These are phyloP conservation scores for Neurospora pannonica DNA, from an alignment of 495 filamentous ascomycete genomes.

Conservation along the genomic window DNA sequence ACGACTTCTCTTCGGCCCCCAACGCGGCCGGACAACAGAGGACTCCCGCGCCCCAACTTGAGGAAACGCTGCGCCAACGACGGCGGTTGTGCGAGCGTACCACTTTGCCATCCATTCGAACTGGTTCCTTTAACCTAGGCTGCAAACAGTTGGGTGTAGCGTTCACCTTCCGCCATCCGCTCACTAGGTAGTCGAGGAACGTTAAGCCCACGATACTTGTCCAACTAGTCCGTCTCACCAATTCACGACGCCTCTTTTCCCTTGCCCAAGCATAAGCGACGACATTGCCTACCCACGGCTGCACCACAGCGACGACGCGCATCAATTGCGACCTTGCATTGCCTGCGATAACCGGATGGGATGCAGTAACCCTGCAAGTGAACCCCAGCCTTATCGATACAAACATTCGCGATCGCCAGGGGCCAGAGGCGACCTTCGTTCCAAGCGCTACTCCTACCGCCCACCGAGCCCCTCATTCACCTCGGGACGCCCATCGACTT, in stretches of 20 bases:
- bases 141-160: background rate
- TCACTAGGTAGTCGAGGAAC: background rate
- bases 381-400: conserved; percentile 19
- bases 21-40: background rate
- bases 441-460: background rate
- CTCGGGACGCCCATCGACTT: conserved; percentile 2
- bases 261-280: background rate
- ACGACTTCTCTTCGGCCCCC: background rate
- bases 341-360: background rate
- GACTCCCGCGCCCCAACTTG: background rate
- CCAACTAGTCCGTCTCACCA: background rate
- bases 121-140: background rate
- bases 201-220: background rate
- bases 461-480: conserved; percentile 11
- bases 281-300: background rate
- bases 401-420: conserved; percentile 7
- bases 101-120: background rate
- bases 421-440: background rate
- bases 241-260: background rate
- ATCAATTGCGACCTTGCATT: background rate
- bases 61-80: background rate
- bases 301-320: background rate
- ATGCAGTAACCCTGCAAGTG: background rate
- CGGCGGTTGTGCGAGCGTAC: background rate
- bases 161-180: background rate